Evolutionary conservation across 345 rosid genomes (phyloP).

Genomic region (Sonneratia alba): DNA sequence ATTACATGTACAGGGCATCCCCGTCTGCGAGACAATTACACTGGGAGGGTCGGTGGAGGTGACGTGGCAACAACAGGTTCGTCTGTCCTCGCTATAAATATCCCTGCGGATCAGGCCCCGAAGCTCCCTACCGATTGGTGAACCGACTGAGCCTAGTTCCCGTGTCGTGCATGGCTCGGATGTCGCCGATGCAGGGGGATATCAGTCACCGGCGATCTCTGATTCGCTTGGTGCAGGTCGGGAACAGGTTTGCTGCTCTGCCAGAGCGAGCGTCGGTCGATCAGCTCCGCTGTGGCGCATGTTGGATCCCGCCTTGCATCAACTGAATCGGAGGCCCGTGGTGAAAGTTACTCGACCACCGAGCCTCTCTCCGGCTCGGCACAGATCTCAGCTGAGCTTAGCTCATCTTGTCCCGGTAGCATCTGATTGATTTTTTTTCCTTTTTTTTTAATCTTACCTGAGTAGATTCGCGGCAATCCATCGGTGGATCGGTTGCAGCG

Average conservation of each 20-base stretch:
- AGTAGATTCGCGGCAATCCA: too few relatives aligned
- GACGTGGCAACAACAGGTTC: conserved; percentile 25
- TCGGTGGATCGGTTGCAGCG: too few relatives aligned
- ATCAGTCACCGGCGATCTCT: conserved; percentile 31
- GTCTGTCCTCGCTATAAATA: conserved; percentile 33
- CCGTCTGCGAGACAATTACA: too few relatives aligned
- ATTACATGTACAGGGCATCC: too few relatives aligned
- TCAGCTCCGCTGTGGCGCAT: conserved; percentile 10
- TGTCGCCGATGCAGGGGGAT: neutral
- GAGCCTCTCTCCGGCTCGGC: neutral
- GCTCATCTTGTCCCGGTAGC: too few relatives aligned
- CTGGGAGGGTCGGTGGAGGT: neutral
- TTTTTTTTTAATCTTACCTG: too few relatives aligned
- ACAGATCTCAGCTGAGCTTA: too few relatives aligned
- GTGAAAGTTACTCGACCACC: neutral
- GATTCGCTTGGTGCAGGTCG: conserved; percentile 56
- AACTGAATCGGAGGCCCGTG: conserved; percentile 46
- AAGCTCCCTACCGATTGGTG: neutral
- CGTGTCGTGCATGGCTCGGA: too few relatives aligned
- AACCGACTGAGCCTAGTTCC: too few relatives aligned
- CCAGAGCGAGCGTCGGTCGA: neutral
- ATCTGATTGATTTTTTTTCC: too few relatives aligned
- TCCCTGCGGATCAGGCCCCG: neutral
- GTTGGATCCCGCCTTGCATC: conserved; percentile 65
- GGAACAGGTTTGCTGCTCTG: conserved; percentile 18